Base-by-base conservation (phyloP, 2,329 filamentous ascomycete species). In the Thelonectria olida region DNA sequence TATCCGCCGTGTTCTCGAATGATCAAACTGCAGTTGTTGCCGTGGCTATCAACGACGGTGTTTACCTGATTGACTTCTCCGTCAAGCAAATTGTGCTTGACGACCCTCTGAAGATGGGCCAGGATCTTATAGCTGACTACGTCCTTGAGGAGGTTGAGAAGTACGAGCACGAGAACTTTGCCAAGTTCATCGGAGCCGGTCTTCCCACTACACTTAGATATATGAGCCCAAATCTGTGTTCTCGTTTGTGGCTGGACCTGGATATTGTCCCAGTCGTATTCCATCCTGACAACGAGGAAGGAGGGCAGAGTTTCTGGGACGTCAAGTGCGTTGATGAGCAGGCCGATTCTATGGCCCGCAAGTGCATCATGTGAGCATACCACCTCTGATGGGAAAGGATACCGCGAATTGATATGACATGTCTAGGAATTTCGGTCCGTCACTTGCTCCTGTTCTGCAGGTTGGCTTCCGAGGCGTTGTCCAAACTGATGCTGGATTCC, bases 301-400 rank as follows among this genome's bases (percentile, higher is more conserved):
- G 80, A 67, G 75, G 69, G 53, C 77, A 73, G 67, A 77, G 68
- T 39, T 81, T 83, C 63, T 86, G 84, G 82, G 79, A 83, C 44
- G 75, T 78, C 34, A 87, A 88, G 72, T 79, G 83, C 15, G 83
- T 93, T 4, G 92, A 94, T 69, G 92, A 96, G 73, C 89, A 93
- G 74, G 91, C 92, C 1, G 92, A 95, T 73, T 91, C 90, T 1
- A 91, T 94, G 85, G 90, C 89, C 2, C 84, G 92, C 62, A 94
- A 93, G 79, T 92, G 90, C 74, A 84, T 93, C 63, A 85, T 89
- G 89, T 91, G 77, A 76, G 85, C 78, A 8, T 15, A n/a, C 53
- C 60, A 44, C 5, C 17, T 53, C 20, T 9, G 42, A n/a, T n/a
- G n/a, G n/a, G n/a, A n/a, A n/a, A n/a, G 54, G 31, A 27, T 34